phyloP scores from a whole-genome alignment of 768 basidiomycete species.

The Naganishia vishniacii region DNA sequence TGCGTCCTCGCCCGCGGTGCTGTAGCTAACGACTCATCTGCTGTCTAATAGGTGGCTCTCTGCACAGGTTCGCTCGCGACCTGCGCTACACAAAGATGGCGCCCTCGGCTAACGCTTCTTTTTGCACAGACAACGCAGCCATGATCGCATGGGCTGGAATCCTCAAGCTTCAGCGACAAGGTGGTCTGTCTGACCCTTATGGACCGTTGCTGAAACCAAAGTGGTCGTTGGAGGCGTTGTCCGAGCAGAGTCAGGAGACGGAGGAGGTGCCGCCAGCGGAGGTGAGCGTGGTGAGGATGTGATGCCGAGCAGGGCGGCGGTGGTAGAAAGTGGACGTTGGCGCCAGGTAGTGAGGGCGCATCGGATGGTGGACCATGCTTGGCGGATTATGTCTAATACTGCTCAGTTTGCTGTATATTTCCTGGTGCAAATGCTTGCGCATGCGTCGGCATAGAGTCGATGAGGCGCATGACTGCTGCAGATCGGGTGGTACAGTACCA shows the following conservation, averaged over 20 bases:
- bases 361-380: too few species aligned
- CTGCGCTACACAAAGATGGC: too few species aligned
- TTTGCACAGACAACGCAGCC: slow-evolving; percentile 77
- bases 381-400: too few species aligned
- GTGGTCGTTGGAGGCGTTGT: slow-evolving; percentile 64
- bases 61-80: slow-evolving; percentile 54
- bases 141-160: slow-evolving; percentile 95
- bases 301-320: too few species aligned
- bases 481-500: too few species aligned
- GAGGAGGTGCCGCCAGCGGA: slow-evolving; percentile 11
- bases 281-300: not conserved
- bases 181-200: slow-evolving; percentile 58
- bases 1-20: slow-evolving; percentile 27
- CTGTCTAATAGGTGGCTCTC: slow-evolving; percentile 48
- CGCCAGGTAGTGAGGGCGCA: too few species aligned
- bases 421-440: too few species aligned
- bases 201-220: slow-evolving; percentile 60
- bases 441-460: too few species aligned
- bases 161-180: slow-evolving; percentile 63
- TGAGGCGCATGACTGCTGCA: too few species aligned
- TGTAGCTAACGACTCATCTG: not conserved
- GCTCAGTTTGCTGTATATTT: too few species aligned
- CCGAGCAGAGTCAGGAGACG: not conserved
- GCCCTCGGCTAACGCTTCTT: too few species aligned
- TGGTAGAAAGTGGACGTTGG: too few species aligned